Conservation (phyloP, 148 eudicot genomes). For the Rheum nobile region DNA sequence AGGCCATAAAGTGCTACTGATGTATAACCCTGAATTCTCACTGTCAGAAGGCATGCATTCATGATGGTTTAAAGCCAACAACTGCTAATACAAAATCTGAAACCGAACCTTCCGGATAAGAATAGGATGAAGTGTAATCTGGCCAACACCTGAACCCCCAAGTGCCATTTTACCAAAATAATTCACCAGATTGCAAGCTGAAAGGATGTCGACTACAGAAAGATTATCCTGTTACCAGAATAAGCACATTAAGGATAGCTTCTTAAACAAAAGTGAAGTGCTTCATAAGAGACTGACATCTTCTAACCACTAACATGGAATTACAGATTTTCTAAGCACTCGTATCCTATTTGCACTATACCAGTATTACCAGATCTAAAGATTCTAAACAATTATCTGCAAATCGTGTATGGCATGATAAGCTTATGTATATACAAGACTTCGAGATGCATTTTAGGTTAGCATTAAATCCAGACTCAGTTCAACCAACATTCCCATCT, state of each 20-base stretch:
- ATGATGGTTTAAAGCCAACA: background rate
- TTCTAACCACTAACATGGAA: background rate
- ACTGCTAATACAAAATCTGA: slow-evolving; percentile 3
- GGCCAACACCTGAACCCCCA: slow-evolving; percentile 96
- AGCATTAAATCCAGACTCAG: background rate
- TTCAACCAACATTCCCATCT: background rate
- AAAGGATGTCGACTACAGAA: slow-evolving; percentile 95
- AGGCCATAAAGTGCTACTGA: slow-evolving; percentile 95
- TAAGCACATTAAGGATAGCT: background rate
- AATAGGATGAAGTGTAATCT: slow-evolving; percentile 76
- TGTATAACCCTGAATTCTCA: slow-evolving; percentile 58
- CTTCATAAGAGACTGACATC: background rate
- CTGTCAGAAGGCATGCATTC: slow-evolving; percentile 4
- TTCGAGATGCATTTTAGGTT: background rate
- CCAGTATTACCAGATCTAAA: background rate
- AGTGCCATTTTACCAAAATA: slow-evolving; percentile 99
- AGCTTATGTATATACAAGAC: background rate
- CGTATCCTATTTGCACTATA: background rate
- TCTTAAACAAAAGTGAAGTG: background rate
- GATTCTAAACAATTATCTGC: background rate
- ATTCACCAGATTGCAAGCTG: slow-evolving; percentile 95
- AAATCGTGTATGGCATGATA: background rate
- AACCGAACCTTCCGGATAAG: slow-evolving; percentile 79
- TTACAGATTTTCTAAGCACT: background rate
- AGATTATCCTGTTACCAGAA: slow-evolving; percentile 78